These are phyloP conservation scores for Colletotrichum aenigma DNA, from an alignment of 2,329 filamentous ascomycete species.

Conservation along the genomic window DNA sequence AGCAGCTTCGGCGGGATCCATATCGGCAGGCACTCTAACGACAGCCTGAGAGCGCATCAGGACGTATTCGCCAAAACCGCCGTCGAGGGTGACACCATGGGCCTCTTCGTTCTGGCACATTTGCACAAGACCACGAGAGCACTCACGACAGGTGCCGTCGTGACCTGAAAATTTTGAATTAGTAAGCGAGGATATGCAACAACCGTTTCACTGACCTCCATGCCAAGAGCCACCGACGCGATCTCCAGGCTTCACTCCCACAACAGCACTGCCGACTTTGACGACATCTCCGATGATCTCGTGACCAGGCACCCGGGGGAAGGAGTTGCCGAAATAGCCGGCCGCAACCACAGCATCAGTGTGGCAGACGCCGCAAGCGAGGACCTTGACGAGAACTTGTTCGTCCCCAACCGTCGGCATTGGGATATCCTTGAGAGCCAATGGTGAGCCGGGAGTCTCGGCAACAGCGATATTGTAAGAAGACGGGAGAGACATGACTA, in stretches of 20 bases:
- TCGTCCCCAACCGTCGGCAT: neutral
- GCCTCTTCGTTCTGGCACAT: conserved; percentile 67
- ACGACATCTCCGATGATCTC: conserved; percentile 73
- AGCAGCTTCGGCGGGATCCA: conserved; percentile 58
- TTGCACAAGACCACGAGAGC: conserved; percentile 68
- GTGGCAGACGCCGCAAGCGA: conserved; percentile 76
- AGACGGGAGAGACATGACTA: neutral
- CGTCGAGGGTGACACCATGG: conserved; percentile 70
- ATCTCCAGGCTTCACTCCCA: conserved; percentile 61
- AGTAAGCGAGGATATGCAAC: fast-evolving
- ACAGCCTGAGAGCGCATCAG: conserved; percentile 64
- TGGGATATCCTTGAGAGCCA: neutral
- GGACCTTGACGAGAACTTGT: conserved; percentile 72
- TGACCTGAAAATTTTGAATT: conserved; percentile 47
- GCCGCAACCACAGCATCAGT: conserved; percentile 56
- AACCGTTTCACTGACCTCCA: conserved; percentile 46
- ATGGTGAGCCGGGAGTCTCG: neutral
- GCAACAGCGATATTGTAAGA: neutral
- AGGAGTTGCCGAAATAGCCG: conserved; percentile 56
- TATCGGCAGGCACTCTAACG: conserved; percentile 56
- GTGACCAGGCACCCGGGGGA: conserved; percentile 71
- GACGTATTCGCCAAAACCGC: conserved; percentile 72
- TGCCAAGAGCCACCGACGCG: conserved; percentile 73
- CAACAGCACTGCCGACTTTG: conserved; percentile 61
- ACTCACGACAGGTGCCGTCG: conserved; percentile 64